phyloP scores from a whole-genome alignment of 2,329 filamentous ascomycete genomes.

The Curvularia sp. region DNA sequence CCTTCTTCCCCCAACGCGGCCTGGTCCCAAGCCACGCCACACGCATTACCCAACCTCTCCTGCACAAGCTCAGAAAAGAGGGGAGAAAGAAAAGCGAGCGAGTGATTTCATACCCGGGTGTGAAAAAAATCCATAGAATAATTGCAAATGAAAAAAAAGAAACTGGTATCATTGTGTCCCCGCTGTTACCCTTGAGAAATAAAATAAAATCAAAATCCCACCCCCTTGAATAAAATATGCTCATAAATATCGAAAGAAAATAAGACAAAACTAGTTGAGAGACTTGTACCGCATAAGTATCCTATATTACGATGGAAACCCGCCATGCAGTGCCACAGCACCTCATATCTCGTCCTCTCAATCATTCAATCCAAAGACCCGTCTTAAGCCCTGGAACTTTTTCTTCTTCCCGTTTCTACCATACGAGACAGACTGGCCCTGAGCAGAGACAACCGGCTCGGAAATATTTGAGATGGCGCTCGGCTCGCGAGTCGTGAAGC shows the following conservation, averaged over 20 bases:
- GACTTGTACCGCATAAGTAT: constrained; percentile 1
- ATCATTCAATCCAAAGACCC: constrained; percentile 68
- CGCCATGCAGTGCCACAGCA: background rate
- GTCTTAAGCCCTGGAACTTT: constrained; percentile 71
- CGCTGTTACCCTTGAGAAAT: too few relatives aligned
- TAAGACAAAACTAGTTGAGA: background rate
- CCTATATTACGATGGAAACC: constrained; percentile 3
- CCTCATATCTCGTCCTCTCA: constrained; percentile 32
- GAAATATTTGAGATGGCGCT: constrained; percentile 27
- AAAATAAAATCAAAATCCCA: background rate
- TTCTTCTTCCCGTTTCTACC: constrained; percentile 61
- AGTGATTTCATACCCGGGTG: background rate
- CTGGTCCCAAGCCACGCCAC: background rate
- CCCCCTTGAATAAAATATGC: background rate
- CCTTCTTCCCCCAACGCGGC: background rate
- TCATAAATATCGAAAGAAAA: background rate
- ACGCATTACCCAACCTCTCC: too few relatives aligned
- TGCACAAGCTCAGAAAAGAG: background rate
- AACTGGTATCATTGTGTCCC: constrained; percentile 2
- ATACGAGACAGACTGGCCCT: constrained; percentile 32
- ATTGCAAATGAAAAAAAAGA: background rate
- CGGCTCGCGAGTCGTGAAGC: constrained; percentile 35
- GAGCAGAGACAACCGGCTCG: constrained; percentile 33
- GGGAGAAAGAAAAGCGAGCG: background rate
- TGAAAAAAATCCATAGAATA: too few relatives aligned